Evolutionary conservation across 176 grass and related monocot species (phyloP), one percentile per base, ranked within the genome.

Genomic region (Oryza coarctata): DNA sequence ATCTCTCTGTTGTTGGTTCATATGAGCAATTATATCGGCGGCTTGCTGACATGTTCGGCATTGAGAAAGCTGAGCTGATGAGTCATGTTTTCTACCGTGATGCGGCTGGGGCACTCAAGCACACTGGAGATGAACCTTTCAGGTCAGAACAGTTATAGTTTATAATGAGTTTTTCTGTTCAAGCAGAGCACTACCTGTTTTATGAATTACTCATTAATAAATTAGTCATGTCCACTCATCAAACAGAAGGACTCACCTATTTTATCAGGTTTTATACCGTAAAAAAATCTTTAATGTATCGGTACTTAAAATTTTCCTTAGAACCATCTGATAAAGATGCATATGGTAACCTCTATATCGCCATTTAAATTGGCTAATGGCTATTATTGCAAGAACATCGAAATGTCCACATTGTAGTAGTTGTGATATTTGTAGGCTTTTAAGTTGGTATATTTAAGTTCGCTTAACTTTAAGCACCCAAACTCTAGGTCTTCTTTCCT

Each of bases 121-220:
- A 85, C 60, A 82, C 93, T 49, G 97, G 97, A 45, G 97, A 96
- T 49, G 89, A 96, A 41, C 93, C 97, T 87, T 96, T 99, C 93
- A 94, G 97, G 97, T 99, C 18, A 47, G 85, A 66, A n/a, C 34
- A 4, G 12, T 17, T 86, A 78, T 27, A 50, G 18, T 15, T 74
- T 79, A 23, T 83, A 86, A 41, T 65, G 31, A 20, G 18, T 52
- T 3, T 76, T 49, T 78, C 60, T 44, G 31, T 70, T 83, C 28
- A 41, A 12, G 22, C 25, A 22, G 63, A 62, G 44, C 5, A 14
- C 34, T 83, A 44, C 5, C 52, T 39, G 0, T 85, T 90, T 60
- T 38, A 49, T 36, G n/a, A 47, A 63, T 38, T 65, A 18, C n/a
- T n/a, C n/a, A 12, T 44, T 35, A 43, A 50, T 12, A 22, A 67